Conservation (phyloP, 2,329 filamentous ascomycete species). For the Colletotrichum neosansevieriae region DNA sequence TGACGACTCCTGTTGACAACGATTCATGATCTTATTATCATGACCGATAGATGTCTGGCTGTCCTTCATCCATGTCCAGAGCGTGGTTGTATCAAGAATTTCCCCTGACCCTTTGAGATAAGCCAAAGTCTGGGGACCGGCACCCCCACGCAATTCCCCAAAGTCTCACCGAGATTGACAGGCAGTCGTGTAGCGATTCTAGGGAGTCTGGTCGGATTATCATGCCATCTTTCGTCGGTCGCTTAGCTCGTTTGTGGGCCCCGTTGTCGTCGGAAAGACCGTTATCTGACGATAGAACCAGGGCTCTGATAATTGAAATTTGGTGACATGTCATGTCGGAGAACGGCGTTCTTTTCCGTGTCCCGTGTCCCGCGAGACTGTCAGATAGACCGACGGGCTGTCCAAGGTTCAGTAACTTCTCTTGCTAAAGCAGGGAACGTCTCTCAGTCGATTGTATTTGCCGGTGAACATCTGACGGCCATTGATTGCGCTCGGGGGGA, state of each 20-base stretch:
- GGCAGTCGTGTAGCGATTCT: conserved; percentile 4
- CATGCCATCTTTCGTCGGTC: conserved; percentile 9
- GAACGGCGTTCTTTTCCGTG: conserved; percentile 1
- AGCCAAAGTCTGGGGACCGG: conserved; percentile 6
- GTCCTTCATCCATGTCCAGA: not conserved
- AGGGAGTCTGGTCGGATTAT: not conserved
- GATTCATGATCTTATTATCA: conserved; percentile 20
- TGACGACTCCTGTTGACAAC: conserved; percentile 11
- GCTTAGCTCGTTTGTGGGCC: not conserved
- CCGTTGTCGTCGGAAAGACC: not conserved
- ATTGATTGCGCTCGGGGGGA: not conserved
- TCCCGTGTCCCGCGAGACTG: not conserved
- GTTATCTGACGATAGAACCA: not conserved
- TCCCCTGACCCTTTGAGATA: conserved; percentile 22
- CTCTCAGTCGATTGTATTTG: not conserved
- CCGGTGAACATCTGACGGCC: not conserved
- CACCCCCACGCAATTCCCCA: conserved; percentile 20
- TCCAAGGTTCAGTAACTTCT: not conserved
- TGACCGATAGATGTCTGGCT: not conserved
- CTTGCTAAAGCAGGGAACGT: not conserved
- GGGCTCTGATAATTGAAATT: not conserved
- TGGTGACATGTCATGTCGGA: conserved; percentile 18
- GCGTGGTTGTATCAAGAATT: not conserved
- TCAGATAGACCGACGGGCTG: not conserved
- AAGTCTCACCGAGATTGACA: conserved; percentile 4